Evolutionary conservation across 805 yeast species (phyloP), one percentile per base, ranked within the genome.

Genomic region (Candida ponderosae): DNA sequence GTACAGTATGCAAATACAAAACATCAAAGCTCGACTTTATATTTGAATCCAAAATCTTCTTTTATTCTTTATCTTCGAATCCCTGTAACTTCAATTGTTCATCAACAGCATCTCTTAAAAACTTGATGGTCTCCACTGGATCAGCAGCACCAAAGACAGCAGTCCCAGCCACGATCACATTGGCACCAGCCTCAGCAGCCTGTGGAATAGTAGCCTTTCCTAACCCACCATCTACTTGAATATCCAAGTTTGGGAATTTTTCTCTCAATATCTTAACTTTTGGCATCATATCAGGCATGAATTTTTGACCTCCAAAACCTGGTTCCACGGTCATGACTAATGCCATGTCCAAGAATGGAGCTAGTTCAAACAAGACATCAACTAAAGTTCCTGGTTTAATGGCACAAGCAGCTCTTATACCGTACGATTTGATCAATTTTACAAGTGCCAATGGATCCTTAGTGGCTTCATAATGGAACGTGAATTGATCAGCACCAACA

Each of bases 261-360:
- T 57, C 61, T 61, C 98, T 78, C 50, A 93, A 68, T 23, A 66
- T 68, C 48, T 76, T 81, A 34, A 90, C 97, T 63, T 90, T 90
- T 44, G 94, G 87, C 97, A 93, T 89, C 96, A 90, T 89, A 41
- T 78, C 85, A 16, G 77, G 66, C 96, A 86, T 88, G 68, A 93
- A 93, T 60, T 82, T 83, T 65, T 93, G 98, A 33, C 98, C 98
- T 18, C 98, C 98, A 58, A 93, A 90, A 1, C 98, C 98, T 13
- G 98, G 98, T 65, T 93, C 98, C 27, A 93, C 97, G 3, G 98
- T 93, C 97, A 90, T 93, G 31, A 93, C 81, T 40, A 93, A 70
- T n/a, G 86, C 89, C 96, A 90, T 86, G 59, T 93, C 97, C 48
- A 90, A 68, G 39, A 74, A 66, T 34, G 80, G 81, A 19, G 81